Evolutionary conservation across 2,329 filamentous ascomycete species (phyloP).

Genomic region (Microascus cirrosus): DNA sequence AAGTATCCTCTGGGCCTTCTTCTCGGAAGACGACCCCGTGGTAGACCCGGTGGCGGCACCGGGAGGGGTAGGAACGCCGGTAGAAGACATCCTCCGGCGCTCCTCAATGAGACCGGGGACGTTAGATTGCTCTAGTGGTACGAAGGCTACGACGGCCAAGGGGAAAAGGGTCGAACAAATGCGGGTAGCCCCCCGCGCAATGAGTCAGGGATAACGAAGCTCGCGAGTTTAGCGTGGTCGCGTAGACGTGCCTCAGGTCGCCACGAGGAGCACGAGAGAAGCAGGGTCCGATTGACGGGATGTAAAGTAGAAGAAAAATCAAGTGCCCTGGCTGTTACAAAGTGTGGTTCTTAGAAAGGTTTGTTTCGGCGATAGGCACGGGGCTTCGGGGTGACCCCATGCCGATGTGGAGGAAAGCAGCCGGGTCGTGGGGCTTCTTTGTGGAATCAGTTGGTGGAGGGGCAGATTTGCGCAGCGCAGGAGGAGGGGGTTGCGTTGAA

Average conservation of each 20-base stretch:
- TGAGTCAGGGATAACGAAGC: not conserved
- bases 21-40: constrained; percentile 5
- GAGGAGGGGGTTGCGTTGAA: no score
- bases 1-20: constrained; percentile 33
- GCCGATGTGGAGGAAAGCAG: not conserved
- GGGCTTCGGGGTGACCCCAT: not conserved
- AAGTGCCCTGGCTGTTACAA: not conserved
- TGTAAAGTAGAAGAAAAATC: not conserved
- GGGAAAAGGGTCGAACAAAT: no score
- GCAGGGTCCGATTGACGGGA: not conserved
- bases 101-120: not conserved
- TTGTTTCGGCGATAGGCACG: not conserved
- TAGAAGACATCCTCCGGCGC: not conserved
- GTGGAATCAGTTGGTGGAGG: no score
- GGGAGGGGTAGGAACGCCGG: not conserved
- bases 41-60: not conserved
- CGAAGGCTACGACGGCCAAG: not conserved
- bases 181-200: not conserved
- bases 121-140: not conserved
- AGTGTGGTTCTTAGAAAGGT: not conserved
- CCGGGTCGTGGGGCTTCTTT: not conserved
- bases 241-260: not conserved
- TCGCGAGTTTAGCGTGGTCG: not conserved
- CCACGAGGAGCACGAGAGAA: not conserved
- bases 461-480: no score